Conservation (phyloP, 768 basidiomycete genomes). For the Mycena olivaceomarginata region DNA sequence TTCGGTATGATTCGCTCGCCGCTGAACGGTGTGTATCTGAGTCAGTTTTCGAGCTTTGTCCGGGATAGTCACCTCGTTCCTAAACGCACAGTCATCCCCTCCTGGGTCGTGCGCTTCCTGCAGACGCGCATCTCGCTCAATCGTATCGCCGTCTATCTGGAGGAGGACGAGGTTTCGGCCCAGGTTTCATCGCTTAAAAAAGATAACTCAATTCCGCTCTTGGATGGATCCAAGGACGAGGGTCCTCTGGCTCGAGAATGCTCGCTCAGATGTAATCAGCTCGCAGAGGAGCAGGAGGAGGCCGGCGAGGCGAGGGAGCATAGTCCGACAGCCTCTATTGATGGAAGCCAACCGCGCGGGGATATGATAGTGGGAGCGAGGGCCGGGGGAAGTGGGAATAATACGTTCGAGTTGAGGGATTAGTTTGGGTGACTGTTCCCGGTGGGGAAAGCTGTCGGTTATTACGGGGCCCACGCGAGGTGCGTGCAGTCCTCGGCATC, state of each 20-base stretch:
- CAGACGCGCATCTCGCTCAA: conserved; percentile 81
- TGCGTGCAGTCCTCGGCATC: background rate
- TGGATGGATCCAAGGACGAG: conserved; percentile 54
- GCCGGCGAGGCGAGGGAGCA: background rate
- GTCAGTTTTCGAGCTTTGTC: background rate
- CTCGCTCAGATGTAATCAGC: conserved; percentile 80
- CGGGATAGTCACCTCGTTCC: too few relatives aligned
- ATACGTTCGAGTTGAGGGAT: conserved; percentile 80
- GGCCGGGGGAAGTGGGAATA: conserved; percentile 53
- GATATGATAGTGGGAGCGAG: background rate
- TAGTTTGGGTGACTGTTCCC: conserved; percentile 85
- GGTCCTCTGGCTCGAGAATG: conserved; percentile 76
- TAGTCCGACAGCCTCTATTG: background rate
- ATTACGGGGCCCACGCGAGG: conserved; percentile 87
- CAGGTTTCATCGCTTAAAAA: conserved; percentile 77
- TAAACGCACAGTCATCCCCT: conserved; percentile 71
- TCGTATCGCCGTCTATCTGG: conserved; percentile 82
- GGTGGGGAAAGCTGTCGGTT: conserved; percentile 78
- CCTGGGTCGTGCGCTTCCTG: conserved; percentile 86
- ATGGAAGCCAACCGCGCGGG: background rate
- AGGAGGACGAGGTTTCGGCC: conserved; percentile 79
- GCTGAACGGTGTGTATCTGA: conserved; percentile 20
- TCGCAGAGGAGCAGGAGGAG: conserved; percentile 39
- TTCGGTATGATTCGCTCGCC: conserved; percentile 86
- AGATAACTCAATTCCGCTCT: conserved; percentile 44